Evolutionary conservation across 2,329 filamentous ascomycete genomes (phyloP), one percentile per base, ranked within the genome.

Genomic region (Penicillium corylophilum): DNA sequence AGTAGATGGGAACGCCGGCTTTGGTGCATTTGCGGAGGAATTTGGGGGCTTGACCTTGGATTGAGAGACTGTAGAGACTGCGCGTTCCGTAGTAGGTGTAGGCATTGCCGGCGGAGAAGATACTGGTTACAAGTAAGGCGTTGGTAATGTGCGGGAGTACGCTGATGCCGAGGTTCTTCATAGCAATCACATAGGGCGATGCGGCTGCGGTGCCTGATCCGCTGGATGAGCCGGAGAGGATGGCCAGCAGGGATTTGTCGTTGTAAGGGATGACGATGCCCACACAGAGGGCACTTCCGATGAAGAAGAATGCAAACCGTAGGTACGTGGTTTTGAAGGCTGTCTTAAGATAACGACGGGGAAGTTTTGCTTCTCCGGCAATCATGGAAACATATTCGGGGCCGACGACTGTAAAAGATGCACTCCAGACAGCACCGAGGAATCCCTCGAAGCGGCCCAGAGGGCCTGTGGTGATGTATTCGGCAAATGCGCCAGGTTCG

Each of bases 281-380:
- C 2, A 89, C 84, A 15, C 80, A 82, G 4, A 93, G 77, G 0
- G 87, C 83, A 1, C 87, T 87, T 2, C 88, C 79, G 33, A 89
- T 80, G 71, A 90, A 91, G 70, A 92, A 92, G 13, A 82, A 73
- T 0, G 85, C 84, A 39, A 93, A 77, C n/a, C 89, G 86, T 69
- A 86, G 88, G 67, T 90, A 90, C 1, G 90, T 86, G 45, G 86
- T 83, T 53, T 89, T 89, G 70, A 85, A 90, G 1, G 88, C 89
- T 20, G 81, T 82, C 1, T 88, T 88, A 72, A 93, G 84, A 31
- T 85, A 81, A 12, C 74, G 73, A 4, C 86, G 81, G 0, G 87
- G 87, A 55, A 87, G 85, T 61, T 86, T 82, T 1, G 86, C 82
- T 66, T 90, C 87, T 18, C 83, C 86, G 2, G 85, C 84, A 2